Conservation (phyloP, 768 basidiomycete species). For the Mycena floridula region DNA sequence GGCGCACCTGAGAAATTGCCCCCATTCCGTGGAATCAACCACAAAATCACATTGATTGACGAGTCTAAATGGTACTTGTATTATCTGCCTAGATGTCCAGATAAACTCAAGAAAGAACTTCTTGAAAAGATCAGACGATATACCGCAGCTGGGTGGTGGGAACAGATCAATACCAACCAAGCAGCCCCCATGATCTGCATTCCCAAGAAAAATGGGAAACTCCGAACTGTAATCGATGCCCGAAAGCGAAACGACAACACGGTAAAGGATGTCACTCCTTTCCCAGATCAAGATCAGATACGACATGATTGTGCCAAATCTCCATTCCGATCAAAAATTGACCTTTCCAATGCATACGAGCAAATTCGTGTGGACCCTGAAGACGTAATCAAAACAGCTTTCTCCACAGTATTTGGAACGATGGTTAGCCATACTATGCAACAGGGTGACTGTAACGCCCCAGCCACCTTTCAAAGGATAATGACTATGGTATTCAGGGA, state of each 20-base stretch:
- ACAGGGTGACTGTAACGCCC: too few relatives aligned
- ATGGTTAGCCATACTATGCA: too few relatives aligned
- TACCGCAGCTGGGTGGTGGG: too few relatives aligned
- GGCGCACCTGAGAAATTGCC: constrained; percentile 11
- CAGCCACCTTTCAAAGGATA: too few relatives aligned
- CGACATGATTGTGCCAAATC: too few relatives aligned
- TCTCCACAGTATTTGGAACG: too few relatives aligned
- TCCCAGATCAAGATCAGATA: too few relatives aligned
- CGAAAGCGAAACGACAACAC: constrained; percentile 21
- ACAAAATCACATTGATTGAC: constrained; percentile 20
- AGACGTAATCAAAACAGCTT: constrained; percentile 7
- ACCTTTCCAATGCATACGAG: constrained; percentile 24
- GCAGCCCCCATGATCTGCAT: constrained; percentile 15
- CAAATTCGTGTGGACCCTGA: constrained; percentile 12
- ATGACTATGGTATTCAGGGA: too few relatives aligned
- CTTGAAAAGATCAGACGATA: neutral
- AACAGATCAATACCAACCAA: neutral
- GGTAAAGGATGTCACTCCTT: constrained; percentile 13
- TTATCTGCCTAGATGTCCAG: too few relatives aligned
- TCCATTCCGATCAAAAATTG: constrained; percentile 24
- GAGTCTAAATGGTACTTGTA: neutral
- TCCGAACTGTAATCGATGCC: constrained; percentile 19
- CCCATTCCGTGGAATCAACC: constrained; percentile 19
- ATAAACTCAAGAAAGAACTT: neutral
- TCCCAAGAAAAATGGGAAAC: constrained; percentile 14